These are phyloP conservation scores for Lecanicillium sp. DNA, from an alignment of 2,329 filamentous ascomycete species.

Conservation along the genomic window DNA sequence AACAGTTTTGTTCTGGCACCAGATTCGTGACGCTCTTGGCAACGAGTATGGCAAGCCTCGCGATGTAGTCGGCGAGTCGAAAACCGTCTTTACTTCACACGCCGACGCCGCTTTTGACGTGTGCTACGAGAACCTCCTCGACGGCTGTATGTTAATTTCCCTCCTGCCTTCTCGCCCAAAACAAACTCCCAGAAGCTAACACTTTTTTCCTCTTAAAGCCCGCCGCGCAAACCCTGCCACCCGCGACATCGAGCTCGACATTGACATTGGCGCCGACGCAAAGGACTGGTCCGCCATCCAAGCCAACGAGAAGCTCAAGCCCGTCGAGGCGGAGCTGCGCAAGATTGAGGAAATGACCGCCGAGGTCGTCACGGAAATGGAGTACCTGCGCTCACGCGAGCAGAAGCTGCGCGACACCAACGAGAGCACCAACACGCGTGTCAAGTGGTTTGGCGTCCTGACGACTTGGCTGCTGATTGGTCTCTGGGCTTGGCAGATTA, in stretches of 20 bases:
- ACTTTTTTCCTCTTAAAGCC: constrained; percentile 17
- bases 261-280: constrained; percentile 93
- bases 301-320: constrained; percentile 94
- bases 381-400: constrained; percentile 82
- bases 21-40: constrained; percentile 92
- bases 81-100: constrained; percentile 89
- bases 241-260: constrained; percentile 81
- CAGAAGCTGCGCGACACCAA: constrained; percentile 97
- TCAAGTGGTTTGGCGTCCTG: constrained; percentile 96
- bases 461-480: constrained; percentile 87
- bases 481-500: constrained; percentile 92
- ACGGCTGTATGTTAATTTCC: constrained; percentile 50
- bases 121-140: constrained; percentile 83
- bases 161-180: not conserved
- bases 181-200: constrained; percentile 1
- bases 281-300: constrained; percentile 98
- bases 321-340: constrained; percentile 87
- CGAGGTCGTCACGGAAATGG: constrained; percentile 91
- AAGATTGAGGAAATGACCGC: constrained; percentile 83
- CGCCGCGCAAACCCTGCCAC: constrained; percentile 37
- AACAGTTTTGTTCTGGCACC: no score
- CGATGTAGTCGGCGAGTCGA: constrained; percentile 84
- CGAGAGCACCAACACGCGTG: constrained; percentile 97
- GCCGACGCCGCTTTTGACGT: constrained; percentile 91
- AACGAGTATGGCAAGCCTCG: constrained; percentile 93